Conservation (phyloP, 2,329 filamentous ascomycete species). For the Alternaria conjuncta region DNA sequence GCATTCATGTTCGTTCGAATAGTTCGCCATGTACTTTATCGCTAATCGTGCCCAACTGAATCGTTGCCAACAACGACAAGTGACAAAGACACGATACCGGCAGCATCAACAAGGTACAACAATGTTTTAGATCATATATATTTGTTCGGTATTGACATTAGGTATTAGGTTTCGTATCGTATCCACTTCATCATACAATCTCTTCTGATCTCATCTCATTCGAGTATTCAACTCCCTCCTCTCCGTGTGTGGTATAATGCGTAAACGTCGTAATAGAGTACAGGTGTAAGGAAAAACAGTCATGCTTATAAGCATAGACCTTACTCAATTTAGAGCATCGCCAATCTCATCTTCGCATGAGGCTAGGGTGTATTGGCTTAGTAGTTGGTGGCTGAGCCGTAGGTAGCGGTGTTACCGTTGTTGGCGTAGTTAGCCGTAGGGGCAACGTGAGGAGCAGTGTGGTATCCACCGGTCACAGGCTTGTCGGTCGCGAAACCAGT, state of each 20-base stretch:
- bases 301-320: neutral
- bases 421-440: constrained; percentile 36
- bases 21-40: neutral
- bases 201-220: neutral
- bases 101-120: neutral
- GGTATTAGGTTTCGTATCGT: constrained; percentile 13
- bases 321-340: neutral
- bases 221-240: neutral
- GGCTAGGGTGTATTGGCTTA: neutral
- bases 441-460: constrained; percentile 50
- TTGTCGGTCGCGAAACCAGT: constrained; percentile 46
- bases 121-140: neutral
- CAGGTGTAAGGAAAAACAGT: neutral
- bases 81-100: neutral
- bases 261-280: constrained; percentile 16
- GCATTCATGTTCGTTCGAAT: neutral
- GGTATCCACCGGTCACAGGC: constrained; percentile 51
- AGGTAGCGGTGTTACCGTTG: constrained; percentile 48
- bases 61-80: too few species aligned
- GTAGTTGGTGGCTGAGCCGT: constrained; percentile 16
- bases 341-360: neutral
- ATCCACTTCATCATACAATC: constrained; percentile 14
- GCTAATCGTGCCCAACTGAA: neutral
- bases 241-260: constrained; percentile 33
- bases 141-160: constrained; percentile 14